A percentile compares a stretch with the other conserved stretches of the same genome.
Evolutionary conservation across 192 early-diverging fungal species (phyloP).

Genomic region (Gaertneriomyces semiglobifer): DNA sequence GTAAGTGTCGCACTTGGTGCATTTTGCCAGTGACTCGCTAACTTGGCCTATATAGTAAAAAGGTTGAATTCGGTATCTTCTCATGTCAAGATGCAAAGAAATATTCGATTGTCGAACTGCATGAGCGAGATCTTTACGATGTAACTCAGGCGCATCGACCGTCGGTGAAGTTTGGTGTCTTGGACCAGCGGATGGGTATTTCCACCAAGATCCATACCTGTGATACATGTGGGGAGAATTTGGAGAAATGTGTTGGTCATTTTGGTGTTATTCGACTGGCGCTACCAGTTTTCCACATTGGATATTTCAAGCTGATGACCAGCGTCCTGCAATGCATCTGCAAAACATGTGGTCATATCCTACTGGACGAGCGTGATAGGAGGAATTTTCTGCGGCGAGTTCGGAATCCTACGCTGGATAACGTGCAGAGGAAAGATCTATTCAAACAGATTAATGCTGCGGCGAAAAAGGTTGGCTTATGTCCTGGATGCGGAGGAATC

Average conservation of each 20-base stretch:
- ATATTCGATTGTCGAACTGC: slow-evolving; percentile 84
- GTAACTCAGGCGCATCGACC: slow-evolving; percentile 68
- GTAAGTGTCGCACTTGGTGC: neutral
- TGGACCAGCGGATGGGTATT: slow-evolving; percentile 85
- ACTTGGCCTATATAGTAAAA: slow-evolving; percentile 45
- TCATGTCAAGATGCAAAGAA: slow-evolving; percentile 85
- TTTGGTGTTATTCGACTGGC: slow-evolving; percentile 90
- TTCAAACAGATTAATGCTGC: slow-evolving; percentile 78
- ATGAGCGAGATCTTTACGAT: slow-evolving; percentile 79
- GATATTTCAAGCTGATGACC: slow-evolving; percentile 89
- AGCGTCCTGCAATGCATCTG: slow-evolving; percentile 94
- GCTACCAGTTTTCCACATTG: slow-evolving; percentile 97
- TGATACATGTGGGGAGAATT: slow-evolving; percentile 83
- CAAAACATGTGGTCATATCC: slow-evolving; percentile 86
- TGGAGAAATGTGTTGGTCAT: slow-evolving; percentile 93
- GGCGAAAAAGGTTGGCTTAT: slow-evolving; percentile 85
- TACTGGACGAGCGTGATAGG: slow-evolving; percentile 77
- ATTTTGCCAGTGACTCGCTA: neutral
- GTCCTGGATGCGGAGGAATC: slow-evolving; percentile 73
- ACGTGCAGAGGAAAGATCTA: slow-evolving; percentile 68
- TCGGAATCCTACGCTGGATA: slow-evolving; percentile 76
- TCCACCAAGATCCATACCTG: slow-evolving; percentile 80
- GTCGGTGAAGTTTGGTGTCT: slow-evolving; percentile 80
- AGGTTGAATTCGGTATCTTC: slow-evolving; percentile 93
- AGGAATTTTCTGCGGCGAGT: slow-evolving; percentile 67